phyloP scores from a whole-genome alignment of 164 flowering plant species.

The Chloranthus sessilifolius region DNA sequence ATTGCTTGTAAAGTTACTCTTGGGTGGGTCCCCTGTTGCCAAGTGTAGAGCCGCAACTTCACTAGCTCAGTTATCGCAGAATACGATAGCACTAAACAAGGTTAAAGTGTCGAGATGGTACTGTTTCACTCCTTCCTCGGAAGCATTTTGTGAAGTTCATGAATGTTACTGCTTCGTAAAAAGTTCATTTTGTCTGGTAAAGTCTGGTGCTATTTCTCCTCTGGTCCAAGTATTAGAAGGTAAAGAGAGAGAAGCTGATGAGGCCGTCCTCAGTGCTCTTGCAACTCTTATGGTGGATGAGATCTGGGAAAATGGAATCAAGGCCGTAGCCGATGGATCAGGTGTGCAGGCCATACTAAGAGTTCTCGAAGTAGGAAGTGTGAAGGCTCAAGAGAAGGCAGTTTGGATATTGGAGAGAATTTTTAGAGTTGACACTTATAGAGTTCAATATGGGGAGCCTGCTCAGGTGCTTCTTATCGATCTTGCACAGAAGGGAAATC shows the following conservation, averaged over 20 bases:
- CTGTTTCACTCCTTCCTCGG: slow-evolving; percentile 46
- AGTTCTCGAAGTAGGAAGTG: slow-evolving; percentile 40
- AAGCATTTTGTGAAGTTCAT: slow-evolving; percentile 63
- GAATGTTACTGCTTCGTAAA: slow-evolving; percentile 53
- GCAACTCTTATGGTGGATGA: slow-evolving; percentile 68
- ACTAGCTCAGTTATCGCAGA: slow-evolving; percentile 69
- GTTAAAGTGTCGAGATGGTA: slow-evolving; percentile 50
- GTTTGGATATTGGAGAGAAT: slow-evolving; percentile 75
- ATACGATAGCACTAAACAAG: slow-evolving; percentile 40
- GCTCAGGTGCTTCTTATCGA: slow-evolving; percentile 66
- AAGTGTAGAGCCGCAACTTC: slow-evolving; percentile 63
- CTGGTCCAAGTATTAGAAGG: slow-evolving; percentile 51
- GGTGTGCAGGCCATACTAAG: slow-evolving; percentile 46
- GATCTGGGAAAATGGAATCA: slow-evolving; percentile 63
- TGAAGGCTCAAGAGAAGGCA: slow-evolving; percentile 65
- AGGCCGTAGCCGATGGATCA: slow-evolving; percentile 38
- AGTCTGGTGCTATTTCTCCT: slow-evolving; percentile 61
- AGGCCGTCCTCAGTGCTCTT: slow-evolving; percentile 57
- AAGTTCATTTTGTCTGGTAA: slow-evolving; percentile 67
- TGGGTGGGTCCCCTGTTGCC: slow-evolving; percentile 40
- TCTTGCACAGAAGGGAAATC: slow-evolving; percentile 64
- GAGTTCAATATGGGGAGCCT: slow-evolving; percentile 48
- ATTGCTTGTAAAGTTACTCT: slow-evolving; percentile 58
- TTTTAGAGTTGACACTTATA: slow-evolving; percentile 45
- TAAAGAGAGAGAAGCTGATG: slow-evolving; percentile 64